These are phyloP conservation scores for Carex scoparia DNA, from an alignment of 176 grass and related monocot species.

Conservation along the genomic window DNA sequence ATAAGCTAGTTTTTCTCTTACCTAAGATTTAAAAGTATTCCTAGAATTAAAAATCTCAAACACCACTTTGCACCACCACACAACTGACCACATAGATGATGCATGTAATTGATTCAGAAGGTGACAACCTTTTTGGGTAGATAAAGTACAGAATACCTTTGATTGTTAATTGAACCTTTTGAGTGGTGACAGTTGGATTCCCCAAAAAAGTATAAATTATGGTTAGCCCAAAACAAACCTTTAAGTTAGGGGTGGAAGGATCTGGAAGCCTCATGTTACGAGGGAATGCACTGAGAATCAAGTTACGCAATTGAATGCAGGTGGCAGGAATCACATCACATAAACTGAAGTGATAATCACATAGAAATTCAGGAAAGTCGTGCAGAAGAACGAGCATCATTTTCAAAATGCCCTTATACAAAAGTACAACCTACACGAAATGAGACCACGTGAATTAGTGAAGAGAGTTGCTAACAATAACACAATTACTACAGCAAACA, in stretches of 20 bases:
- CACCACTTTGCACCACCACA: background rate
- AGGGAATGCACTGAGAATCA: slow-evolving; percentile 96
- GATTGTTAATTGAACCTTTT: background rate
- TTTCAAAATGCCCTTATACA: slow-evolving; percentile 89
- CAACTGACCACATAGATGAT: background rate
- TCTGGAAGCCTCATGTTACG: slow-evolving; percentile 98
- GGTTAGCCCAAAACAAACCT: slow-evolving; percentile 47
- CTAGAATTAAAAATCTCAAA: background rate
- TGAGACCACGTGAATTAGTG: background rate
- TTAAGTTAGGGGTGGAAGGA: slow-evolving; percentile 92
- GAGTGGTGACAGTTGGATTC: background rate
- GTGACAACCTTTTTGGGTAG: background rate
- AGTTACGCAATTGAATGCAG: slow-evolving; percentile 98
- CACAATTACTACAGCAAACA: background rate
- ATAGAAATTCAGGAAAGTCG: slow-evolving; percentile 97
- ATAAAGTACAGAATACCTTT: background rate
- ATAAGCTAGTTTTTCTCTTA: background rate
- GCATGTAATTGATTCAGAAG: background rate
- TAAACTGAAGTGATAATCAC: slow-evolving; percentile 96
- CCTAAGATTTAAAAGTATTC: background rate
- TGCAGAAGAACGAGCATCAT: slow-evolving; percentile 91
- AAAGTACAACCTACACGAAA: slow-evolving; percentile 55
- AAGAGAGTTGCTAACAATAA: background rate
- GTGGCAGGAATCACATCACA: slow-evolving; percentile 91
- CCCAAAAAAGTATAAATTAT: background rate